These are phyloP conservation scores for Vicia villosa DNA, from an alignment of 306 rosid species.

Conservation along the genomic window DNA sequence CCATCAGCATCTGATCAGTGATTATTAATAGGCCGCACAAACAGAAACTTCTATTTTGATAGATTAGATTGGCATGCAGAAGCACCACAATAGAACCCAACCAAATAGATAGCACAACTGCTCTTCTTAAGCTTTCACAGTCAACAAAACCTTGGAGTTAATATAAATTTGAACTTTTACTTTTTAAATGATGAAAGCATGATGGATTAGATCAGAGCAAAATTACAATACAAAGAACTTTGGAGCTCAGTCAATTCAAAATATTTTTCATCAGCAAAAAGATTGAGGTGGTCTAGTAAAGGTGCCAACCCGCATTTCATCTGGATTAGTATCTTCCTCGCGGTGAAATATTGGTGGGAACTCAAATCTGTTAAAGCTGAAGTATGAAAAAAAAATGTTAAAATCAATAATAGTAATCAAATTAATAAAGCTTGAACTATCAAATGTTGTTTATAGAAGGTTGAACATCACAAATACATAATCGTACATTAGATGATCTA, in stretches of 20 bases:
- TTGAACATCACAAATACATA: constrained; percentile 34
- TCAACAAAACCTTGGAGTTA: constrained; percentile 3
- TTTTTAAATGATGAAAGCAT: constrained; percentile 4
- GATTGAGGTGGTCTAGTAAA: constrained; percentile 35
- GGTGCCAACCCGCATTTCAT: constrained; percentile 82
- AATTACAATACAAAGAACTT: constrained; percentile 23
- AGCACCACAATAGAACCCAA: neutral
- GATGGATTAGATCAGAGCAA: constrained; percentile 10
- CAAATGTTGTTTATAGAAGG: constrained; percentile 25
- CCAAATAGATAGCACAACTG: neutral
- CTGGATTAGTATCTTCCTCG: constrained; percentile 69
- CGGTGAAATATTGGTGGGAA: constrained; percentile 86
- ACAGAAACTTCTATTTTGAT: neutral
- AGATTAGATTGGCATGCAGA: neutral
- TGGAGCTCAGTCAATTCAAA: constrained; percentile 3
- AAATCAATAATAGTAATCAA: constrained; percentile 29
- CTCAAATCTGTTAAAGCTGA: constrained; percentile 92
- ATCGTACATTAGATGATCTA: constrained; percentile 92
- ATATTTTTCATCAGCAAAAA: constrained; percentile 19
- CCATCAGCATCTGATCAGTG: constrained; percentile 20
- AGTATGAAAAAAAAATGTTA: constrained; percentile 41
- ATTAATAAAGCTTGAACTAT: constrained; percentile 27
- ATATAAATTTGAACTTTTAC: constrained; percentile 18
- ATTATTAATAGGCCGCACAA: constrained; percentile 3
- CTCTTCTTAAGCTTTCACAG: too few relatives aligned